Conservation (phyloP, 805 yeast species). For the Zygosaccharomyces bailii region DNA sequence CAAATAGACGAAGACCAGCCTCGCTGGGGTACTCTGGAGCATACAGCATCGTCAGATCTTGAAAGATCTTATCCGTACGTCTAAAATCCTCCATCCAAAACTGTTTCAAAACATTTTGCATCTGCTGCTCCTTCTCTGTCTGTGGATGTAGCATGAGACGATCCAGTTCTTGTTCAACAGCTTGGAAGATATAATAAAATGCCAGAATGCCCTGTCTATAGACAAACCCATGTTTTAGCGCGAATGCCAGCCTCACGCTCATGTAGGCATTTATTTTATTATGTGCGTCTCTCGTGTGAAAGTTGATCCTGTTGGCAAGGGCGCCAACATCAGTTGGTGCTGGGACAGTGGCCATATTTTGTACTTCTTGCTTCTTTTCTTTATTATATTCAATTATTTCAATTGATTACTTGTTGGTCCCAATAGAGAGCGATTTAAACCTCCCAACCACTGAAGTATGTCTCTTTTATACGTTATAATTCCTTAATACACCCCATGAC, state of each 20-base stretch:
- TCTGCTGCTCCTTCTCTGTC: conserved; percentile 53
- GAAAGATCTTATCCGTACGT: conserved; percentile 52
- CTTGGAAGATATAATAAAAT: conserved; percentile 63
- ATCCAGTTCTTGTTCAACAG: conserved; percentile 52
- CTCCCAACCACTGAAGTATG: neutral
- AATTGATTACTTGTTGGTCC: neutral
- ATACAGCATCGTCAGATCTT: conserved; percentile 68
- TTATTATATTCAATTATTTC: neutral
- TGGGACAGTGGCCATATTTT: conserved; percentile 50
- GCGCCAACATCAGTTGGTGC: conserved; percentile 80
- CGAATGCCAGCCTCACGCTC: conserved; percentile 67
- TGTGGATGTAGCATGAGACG: conserved; percentile 41
- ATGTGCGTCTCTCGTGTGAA: conserved; percentile 62
- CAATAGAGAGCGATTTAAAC: too few species aligned
- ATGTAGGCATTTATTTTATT: conserved; percentile 66
- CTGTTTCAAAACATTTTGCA: conserved; percentile 45
- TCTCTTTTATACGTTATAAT: conserved; percentile 1
- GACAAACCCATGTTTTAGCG: conserved; percentile 68
- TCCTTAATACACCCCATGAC: conserved; percentile 1
- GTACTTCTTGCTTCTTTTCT: neutral
- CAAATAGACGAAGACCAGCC: conserved; percentile 11
- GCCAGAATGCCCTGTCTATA: conserved; percentile 79
- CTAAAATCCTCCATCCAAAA: conserved; percentile 72
- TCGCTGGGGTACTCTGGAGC: conserved; percentile 38
- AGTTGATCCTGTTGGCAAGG: conserved; percentile 74